A percentile compares a stretch with the other conserved stretches of the same genome.
phyloP scores from a whole-genome alignment of 805 yeast genomes.

The Candida montana region DNA sequence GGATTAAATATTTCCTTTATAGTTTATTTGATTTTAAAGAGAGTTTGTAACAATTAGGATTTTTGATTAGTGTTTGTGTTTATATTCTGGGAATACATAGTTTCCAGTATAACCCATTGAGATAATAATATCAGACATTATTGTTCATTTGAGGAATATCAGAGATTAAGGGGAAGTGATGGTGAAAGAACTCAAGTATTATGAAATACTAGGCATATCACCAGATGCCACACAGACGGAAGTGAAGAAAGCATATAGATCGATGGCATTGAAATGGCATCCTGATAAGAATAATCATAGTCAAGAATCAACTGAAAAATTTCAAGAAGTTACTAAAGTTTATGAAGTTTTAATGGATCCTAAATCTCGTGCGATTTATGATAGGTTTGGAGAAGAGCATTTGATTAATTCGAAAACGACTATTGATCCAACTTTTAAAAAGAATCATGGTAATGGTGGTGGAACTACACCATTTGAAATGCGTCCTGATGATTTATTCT shows the following conservation, averaged over 20 bases:
- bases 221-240: slow-evolving; percentile 41
- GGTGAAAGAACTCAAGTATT: slow-evolving; percentile 66
- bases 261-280: slow-evolving; percentile 65
- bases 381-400: slow-evolving; percentile 88
- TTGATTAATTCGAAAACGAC: slow-evolving; percentile 55
- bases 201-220: slow-evolving; percentile 54
- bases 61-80: too few relatives aligned
- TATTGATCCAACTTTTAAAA: background rate
- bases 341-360: slow-evolving; percentile 79
- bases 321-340: slow-evolving; percentile 83
- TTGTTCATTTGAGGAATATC: too few relatives aligned
- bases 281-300: slow-evolving; percentile 73
- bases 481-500: slow-evolving; percentile 27
- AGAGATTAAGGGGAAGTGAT: slow-evolving; percentile 27
- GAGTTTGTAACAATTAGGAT: too few relatives aligned
- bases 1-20: too few relatives aligned
- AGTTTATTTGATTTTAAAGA: too few relatives aligned
- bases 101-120: background rate
- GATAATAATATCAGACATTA: too few relatives aligned
- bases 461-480: too few relatives aligned
- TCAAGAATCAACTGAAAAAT: slow-evolving; percentile 90
- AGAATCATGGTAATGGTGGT: too few relatives aligned
- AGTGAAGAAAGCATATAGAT: slow-evolving; percentile 52
- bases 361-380: slow-evolving; percentile 82
- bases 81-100: too few relatives aligned